A percentile compares a stretch with the other conserved stretches of the same genome.
These are phyloP conservation scores for Rhododendron griersonianum DNA, from an alignment of 148 eudicot genomes.

Conservation along the genomic window DNA sequence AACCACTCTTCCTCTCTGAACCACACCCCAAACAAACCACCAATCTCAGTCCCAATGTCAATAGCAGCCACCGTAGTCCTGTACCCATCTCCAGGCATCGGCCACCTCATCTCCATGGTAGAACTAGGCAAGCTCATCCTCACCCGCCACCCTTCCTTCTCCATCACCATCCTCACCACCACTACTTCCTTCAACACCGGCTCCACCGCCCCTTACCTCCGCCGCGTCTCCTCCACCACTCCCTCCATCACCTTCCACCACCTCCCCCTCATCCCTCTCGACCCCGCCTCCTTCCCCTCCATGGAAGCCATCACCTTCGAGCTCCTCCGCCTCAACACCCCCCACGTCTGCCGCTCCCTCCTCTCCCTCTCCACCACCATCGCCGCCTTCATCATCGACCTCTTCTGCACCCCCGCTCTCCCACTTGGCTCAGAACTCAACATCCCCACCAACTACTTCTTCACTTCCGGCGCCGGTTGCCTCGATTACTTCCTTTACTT, in stretches of 20 bases:
- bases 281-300: constrained; percentile 4
- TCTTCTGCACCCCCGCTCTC: constrained; percentile 36
- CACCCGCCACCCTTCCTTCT: constrained; percentile 26
- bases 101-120: constrained; percentile 62
- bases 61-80: constrained; percentile 20
- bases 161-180: constrained; percentile 33
- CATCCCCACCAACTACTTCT: constrained; percentile 44
- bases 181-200: constrained; percentile 23
- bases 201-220: constrained; percentile 30
- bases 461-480: constrained; percentile 33
- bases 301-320: constrained; percentile 20
- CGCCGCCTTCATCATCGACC: constrained; percentile 41
- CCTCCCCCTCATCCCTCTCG: constrained; percentile 33
- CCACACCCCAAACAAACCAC: no score
- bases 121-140: constrained; percentile 46
- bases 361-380: constrained; percentile 14
- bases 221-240: constrained; percentile 26
- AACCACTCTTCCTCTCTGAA: no score
- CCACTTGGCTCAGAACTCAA: constrained; percentile 16
- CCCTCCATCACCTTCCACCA: constrained; percentile 48
- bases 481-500: constrained; percentile 31
- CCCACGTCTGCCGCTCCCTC: constrained; percentile 25
- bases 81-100: constrained; percentile 56
- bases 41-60: no score
- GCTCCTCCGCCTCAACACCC: constrained; percentile 21